Conservation (phyloP, 345 rosid species). For the Fremontodendron californicum region DNA sequence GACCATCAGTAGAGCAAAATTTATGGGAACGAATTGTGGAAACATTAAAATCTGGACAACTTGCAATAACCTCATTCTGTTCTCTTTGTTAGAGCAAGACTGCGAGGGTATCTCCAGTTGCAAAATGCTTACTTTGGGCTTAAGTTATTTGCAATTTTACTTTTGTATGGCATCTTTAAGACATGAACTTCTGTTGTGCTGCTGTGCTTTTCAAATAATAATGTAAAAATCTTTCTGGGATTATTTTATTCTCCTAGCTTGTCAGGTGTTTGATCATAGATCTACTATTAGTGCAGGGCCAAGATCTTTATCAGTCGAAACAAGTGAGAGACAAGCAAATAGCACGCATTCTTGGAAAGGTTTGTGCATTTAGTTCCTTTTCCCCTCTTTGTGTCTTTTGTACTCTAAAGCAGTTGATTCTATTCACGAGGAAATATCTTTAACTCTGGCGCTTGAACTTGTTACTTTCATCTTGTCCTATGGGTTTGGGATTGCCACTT, state of each 20-base stretch:
- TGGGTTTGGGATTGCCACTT: not conserved
- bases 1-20: not conserved
- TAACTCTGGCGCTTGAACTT: not conserved
- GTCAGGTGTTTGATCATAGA: not conserved
- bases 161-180: not conserved
- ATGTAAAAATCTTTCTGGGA: not conserved
- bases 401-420: not conserved
- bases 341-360: constrained; percentile 92
- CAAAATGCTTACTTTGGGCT: not conserved
- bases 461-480: not conserved
- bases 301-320: constrained; percentile 72
- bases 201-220: not conserved
- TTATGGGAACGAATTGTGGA: not conserved
- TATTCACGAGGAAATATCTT: not conserved
- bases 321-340: constrained; percentile 94
- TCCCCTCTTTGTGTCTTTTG: not conserved
- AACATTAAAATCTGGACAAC: not conserved
- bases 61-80: not conserved
- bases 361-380: constrained; percentile 24
- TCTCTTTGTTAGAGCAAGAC: not conserved
- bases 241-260: not conserved
- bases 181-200: not conserved
- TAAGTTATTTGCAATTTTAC: not conserved
- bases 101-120: not conserved
- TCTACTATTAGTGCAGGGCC: constrained; percentile 45